Conservation (phyloP, 352 stramenopile genomes). For the Globisporangium apiculatum region DNA sequence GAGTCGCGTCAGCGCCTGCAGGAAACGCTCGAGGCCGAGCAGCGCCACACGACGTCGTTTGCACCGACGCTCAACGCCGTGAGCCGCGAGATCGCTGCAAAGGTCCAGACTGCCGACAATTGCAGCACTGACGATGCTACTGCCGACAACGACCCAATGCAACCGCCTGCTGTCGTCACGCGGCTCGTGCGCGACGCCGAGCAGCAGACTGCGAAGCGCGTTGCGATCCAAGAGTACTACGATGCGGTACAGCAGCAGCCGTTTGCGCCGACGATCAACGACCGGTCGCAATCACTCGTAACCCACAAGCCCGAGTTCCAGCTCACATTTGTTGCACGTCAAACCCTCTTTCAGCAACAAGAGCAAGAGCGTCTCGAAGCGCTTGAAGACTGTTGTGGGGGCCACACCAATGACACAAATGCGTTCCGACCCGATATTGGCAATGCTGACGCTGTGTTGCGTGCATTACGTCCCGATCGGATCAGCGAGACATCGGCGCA, state of each 20-base stretch:
- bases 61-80: constrained; percentile 52
- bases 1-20: constrained; percentile 40
- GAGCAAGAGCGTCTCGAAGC: constrained; percentile 55
- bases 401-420: constrained; percentile 14
- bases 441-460: constrained; percentile 59
- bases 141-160: constrained; percentile 5
- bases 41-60: constrained; percentile 29
- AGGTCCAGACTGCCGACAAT: constrained; percentile 15
- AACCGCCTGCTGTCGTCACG: constrained; percentile 36
- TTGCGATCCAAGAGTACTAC: constrained; percentile 66
- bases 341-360: constrained; percentile 58
- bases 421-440: constrained; percentile 79
- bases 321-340: constrained; percentile 64
- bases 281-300: constrained; percentile 41
- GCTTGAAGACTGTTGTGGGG: constrained; percentile 32
- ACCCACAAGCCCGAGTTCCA: constrained; percentile 67
- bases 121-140: constrained; percentile 3
- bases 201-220: constrained; percentile 28
- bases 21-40: constrained; percentile 37
- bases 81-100: constrained; percentile 56
- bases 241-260: constrained; percentile 51
- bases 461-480: constrained; percentile 54
- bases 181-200: constrained; percentile 50
- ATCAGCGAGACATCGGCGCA: constrained; percentile 47
- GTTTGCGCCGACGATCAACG: constrained; percentile 54